Evolutionary conservation across 176 grass and related monocot genomes (phyloP).

Genomic region (Triticum timopheevii): DNA sequence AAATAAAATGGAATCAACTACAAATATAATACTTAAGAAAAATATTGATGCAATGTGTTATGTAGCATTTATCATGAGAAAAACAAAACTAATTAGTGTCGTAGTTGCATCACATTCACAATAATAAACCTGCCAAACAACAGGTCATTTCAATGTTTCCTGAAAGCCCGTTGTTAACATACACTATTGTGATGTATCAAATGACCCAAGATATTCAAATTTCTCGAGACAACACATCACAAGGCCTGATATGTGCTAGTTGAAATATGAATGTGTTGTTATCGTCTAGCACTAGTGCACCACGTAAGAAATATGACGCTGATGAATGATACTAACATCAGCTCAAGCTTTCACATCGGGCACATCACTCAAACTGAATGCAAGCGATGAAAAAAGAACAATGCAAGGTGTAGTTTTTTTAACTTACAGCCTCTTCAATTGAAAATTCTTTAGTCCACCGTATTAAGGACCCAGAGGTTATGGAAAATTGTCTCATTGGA

Average conservation of each 20-base stretch:
- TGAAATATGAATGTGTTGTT: background rate
- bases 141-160: background rate
- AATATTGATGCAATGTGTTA: background rate
- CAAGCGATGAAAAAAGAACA: background rate
- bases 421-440: conserved; percentile 84
- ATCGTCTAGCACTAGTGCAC: background rate
- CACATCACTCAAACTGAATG: background rate
- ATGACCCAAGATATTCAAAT: background rate
- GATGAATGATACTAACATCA: background rate
- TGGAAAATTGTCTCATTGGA: conserved; percentile 71
- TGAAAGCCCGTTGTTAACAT: background rate
- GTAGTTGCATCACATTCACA: background rate
- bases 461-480: conserved; percentile 79
- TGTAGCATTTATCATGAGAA: background rate
- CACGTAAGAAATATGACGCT: background rate
- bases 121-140: background rate
- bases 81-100: background rate
- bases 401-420: background rate
- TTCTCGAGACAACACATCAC: background rate
- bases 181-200: background rate
- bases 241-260: background rate
- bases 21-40: background rate
- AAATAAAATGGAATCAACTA: background rate
- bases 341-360: background rate
- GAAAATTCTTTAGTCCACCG: conserved; percentile 88